Evolutionary conservation across 352 stramenopile species (phyloP).

Genomic region (Phytophthora pluvialis): DNA sequence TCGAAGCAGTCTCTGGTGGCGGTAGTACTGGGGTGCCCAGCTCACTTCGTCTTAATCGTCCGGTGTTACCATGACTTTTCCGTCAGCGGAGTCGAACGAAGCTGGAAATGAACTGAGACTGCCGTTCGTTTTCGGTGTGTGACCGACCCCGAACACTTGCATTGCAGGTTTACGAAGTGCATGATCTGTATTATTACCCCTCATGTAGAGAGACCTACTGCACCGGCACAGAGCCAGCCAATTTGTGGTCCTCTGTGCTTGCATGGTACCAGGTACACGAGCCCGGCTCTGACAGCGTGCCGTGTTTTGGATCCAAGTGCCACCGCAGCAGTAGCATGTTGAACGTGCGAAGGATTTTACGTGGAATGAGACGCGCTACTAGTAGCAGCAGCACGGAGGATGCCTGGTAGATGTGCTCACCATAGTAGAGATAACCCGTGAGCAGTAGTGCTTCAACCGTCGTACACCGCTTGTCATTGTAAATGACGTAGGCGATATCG

Average conservation of each 20-base stretch:
- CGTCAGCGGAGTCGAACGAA: too few relatives aligned
- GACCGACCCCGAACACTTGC: too few relatives aligned
- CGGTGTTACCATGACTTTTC: too few relatives aligned
- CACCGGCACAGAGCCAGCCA: constrained; percentile 16
- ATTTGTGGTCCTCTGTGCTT: constrained; percentile 23
- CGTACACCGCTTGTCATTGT: constrained; percentile 27
- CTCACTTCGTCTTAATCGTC: too few relatives aligned
- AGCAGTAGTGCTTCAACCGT: constrained; percentile 32
- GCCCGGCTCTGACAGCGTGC: constrained; percentile 16
- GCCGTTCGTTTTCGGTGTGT: too few relatives aligned
- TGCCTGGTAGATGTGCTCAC: constrained; percentile 38
- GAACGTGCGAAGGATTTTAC: constrained; percentile 36
- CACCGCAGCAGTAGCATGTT: constrained; percentile 41
- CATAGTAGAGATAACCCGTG: constrained; percentile 38
- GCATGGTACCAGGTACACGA: constrained; percentile 33
- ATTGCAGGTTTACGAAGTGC: too few relatives aligned
- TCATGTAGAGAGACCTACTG: background rate
- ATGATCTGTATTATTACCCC: too few relatives aligned
- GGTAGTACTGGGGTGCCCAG: too few relatives aligned
- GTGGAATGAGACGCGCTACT: constrained; percentile 20
- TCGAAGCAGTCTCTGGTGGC: too few relatives aligned
- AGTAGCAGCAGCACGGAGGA: constrained; percentile 32
- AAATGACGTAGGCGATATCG: constrained; percentile 34
- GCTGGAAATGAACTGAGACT: too few relatives aligned
- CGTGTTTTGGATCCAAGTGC: constrained; percentile 27